Base-by-base conservation (phyloP, 169 alveolate genomes). In the Plasmodium berghei region DNA sequence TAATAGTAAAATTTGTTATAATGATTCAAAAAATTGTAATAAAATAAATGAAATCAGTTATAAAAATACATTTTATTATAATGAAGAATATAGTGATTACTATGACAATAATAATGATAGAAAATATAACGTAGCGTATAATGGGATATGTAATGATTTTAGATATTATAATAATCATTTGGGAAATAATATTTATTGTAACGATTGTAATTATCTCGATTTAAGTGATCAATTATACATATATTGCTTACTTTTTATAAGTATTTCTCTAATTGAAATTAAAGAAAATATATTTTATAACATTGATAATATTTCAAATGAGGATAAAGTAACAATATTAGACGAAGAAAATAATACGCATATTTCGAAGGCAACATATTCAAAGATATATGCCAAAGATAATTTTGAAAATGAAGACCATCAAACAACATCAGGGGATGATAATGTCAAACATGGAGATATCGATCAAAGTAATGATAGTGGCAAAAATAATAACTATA, bases 231-330 rank as follows among this genome's bases (percentile, higher is more conserved):
- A 16, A 8, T 64, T 86, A 56, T 86, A 71, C 54, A 86, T 86
- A 70, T 86, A 86, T 72, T 86, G 91, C 20, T 18, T 86, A 24
- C 75, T 86, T 26, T 86, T 86, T 46, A 71, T 86, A 22, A 71
- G 91, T 61, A 72, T 86, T 54, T 54, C 86, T 22, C 74, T 86
- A 16, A 58, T 86, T 12, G 87, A 69, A 49, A 64, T 71, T 28
- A 56, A 86, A 22, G 91, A 86, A 86, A 46, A 70, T 34, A 49
- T 86, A 18, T 70, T 86, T 70, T 52, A 56, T 48, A 56, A 62
- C 20, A 22, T n/a, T 59, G 87, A 86, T 12, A 58, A 12, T 48
- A n/a, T 61, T 58, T 12, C 48, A 48, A 70, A 61, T 69, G 91
- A 86, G n/a, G 49, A 22, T n/a, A 16, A 85, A 6, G 48, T 0